These are phyloP conservation scores for Eucalyptus virginea DNA, from an alignment of 345 rosid species.

Conservation along the genomic window DNA sequence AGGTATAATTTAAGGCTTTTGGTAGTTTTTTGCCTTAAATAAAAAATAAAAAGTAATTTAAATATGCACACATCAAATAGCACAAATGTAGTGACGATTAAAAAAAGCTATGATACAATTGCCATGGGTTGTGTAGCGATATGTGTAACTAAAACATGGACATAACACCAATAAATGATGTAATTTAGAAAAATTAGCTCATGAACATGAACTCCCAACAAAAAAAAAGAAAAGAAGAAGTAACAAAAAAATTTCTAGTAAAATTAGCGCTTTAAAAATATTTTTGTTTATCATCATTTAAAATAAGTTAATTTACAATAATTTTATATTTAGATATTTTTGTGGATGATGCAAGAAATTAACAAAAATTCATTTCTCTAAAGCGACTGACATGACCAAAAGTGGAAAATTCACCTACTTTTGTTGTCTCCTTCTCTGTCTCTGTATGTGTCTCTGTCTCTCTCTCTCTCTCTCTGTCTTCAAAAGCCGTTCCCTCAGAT, in stretches of 20 bases:
- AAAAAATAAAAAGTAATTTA: too few species aligned
- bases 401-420: not conserved
- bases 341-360: not conserved
- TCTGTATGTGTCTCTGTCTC: too few species aligned
- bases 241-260: too few species aligned
- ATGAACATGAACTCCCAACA: not conserved
- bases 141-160: not conserved
- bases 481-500: not conserved
- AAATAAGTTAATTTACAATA: not conserved
- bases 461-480: not conserved
- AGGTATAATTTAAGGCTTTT: too few species aligned
- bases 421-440: accelerated
- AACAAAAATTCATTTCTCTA: not conserved
- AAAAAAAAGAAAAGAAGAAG: accelerated
- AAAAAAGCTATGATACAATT: too few species aligned
- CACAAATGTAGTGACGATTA: too few species aligned
- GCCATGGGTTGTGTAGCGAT: not conserved
- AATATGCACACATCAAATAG: not conserved
- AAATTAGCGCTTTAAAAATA: not conserved
- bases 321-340: not conserved
- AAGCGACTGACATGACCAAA: not conserved
- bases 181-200: not conserved
- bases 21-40: too few species aligned
- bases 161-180: not conserved
- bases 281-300: not conserved